Evolutionary conservation across 2,329 filamentous ascomycete genomes (phyloP), one percentile per base, ranked within the genome.

Genomic region (Paecilomyces variotii): DNA sequence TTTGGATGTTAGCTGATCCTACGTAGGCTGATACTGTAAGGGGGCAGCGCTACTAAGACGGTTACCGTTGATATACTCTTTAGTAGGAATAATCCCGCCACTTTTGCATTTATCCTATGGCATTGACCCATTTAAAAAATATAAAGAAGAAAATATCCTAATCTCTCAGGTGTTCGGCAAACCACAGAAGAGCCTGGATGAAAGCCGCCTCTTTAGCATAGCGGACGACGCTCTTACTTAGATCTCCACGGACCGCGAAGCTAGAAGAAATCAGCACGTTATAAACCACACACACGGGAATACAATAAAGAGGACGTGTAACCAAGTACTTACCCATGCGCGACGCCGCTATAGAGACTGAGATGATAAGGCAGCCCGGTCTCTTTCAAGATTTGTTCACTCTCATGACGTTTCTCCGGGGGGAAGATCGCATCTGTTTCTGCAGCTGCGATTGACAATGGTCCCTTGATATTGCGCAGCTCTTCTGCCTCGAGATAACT

Each of bases 161-260:
- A 2, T 14, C 5, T 39, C 12, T 19, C 12, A 87, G 68, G 68
- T 79, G 78, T 69, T 84, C 78, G 61, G 88, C 80, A 61, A 92
- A 90, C 89, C 89, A 92, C 55, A 79, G 70, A 53, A 90, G 79
- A 25, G 88, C 88, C 77, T 91, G 89, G 60, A 80, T 64, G 68
- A 91, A 91, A 2, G 89, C 88, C 72, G 85, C 83, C 74, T 92
- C 87, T 79, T 88, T 90, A 25, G 87, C 86, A 65, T 81, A 91
- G 67, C 79, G 82, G 64, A 81, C 70, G 28, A 74, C 58, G 69
- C 79, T 80, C 59, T 84, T 78, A 56, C 67, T 78, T 7, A 79
- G 56, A 68, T 91, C 86, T 39, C 79, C 79, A 54, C 88, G 81
- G 0, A 90, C 84, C 1, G 84, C 78, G 64, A 91, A 93, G 4